These are phyloP conservation scores for Apiotrichum sp. DNA, from an alignment of 1,284 basidiomycete genomes.

Conservation along the genomic window DNA sequence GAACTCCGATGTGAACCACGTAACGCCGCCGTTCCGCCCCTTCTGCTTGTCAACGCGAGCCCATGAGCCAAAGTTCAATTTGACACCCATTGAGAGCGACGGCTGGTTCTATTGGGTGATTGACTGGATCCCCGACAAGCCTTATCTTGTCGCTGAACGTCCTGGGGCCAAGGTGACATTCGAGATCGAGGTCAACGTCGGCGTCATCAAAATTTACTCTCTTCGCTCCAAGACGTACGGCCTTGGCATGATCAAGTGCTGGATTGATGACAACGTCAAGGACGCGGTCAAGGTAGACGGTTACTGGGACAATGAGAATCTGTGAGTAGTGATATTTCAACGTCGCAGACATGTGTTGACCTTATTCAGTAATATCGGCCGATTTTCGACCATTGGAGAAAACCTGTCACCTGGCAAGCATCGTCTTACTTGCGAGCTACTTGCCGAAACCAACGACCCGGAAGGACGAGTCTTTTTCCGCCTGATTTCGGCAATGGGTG, in stretches of 20 bases:
- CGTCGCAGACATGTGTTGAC: constrained; percentile 1
- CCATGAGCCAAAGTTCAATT: constrained; percentile 29
- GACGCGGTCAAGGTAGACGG: constrained; percentile 28
- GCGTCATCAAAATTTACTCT: constrained; percentile 43
- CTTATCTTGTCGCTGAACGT: constrained; percentile 33
- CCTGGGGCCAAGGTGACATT: constrained; percentile 37
- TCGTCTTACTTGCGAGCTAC: constrained; percentile 13
- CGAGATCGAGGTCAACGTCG: constrained; percentile 36
- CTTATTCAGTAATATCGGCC: constrained; percentile 19
- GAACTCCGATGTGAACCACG: constrained; percentile 27
- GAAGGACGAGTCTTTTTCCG: constrained; percentile 14
- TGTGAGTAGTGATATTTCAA: constrained; percentile 7
- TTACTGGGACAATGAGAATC: constrained; percentile 26
- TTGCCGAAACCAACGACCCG: constrained; percentile 14
- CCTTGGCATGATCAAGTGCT: constrained; percentile 40
- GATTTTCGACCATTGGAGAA: constrained; percentile 8
- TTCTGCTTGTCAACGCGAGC: constrained; percentile 34
- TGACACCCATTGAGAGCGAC: constrained; percentile 29
- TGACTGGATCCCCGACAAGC: constrained; percentile 40
- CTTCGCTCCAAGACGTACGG: constrained; percentile 38
- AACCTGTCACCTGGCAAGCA: constrained; percentile 6
- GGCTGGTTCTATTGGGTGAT: constrained; percentile 45
- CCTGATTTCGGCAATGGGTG: constrained; percentile 13
- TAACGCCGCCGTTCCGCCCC: constrained; percentile 31
- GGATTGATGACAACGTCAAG: constrained; percentile 31